Conservation (phyloP, 495 filamentous ascomycete genomes). For the Glarea lozoyensis region DNA sequence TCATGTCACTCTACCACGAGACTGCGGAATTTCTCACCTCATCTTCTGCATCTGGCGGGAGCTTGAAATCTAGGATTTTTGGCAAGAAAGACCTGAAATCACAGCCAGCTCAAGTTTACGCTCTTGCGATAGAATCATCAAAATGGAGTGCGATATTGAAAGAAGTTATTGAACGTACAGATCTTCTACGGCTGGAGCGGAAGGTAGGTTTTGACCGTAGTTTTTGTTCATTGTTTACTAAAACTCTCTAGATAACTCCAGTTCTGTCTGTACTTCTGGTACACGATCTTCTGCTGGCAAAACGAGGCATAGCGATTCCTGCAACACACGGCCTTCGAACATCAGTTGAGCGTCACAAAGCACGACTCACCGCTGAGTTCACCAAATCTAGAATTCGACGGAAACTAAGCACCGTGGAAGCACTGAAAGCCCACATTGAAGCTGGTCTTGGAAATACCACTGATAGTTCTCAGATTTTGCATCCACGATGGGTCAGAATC, state of each 20-base stretch:
- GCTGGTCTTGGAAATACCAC: constrained; percentile 15
- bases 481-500: constrained; percentile 84
- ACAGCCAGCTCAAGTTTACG: constrained; percentile 73
- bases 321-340: constrained; percentile 65
- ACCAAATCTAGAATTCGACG: constrained; percentile 65
- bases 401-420: constrained; percentile 54
- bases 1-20: constrained; percentile 95
- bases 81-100: constrained; percentile 61
- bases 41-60: constrained; percentile 52
- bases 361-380: constrained; percentile 71
- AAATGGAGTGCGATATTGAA: constrained; percentile 86
- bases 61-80: constrained; percentile 78
- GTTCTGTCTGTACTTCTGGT: constrained; percentile 70
- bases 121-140: constrained; percentile 70
- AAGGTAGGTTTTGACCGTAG: constrained; percentile 52
- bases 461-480: constrained; percentile 17
- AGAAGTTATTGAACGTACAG: constrained; percentile 72
- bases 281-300: constrained; percentile 79
- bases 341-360: constrained; percentile 72
- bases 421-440: constrained; percentile 50
- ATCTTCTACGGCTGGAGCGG: constrained; percentile 61
- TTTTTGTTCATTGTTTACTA: constrained; percentile 5
- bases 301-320: constrained; percentile 69
- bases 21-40: constrained; percentile 63
- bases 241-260: constrained; percentile 60